Base-by-base conservation (phyloP, 208 protist species). In the Leishmania martiniquensis region DNA sequence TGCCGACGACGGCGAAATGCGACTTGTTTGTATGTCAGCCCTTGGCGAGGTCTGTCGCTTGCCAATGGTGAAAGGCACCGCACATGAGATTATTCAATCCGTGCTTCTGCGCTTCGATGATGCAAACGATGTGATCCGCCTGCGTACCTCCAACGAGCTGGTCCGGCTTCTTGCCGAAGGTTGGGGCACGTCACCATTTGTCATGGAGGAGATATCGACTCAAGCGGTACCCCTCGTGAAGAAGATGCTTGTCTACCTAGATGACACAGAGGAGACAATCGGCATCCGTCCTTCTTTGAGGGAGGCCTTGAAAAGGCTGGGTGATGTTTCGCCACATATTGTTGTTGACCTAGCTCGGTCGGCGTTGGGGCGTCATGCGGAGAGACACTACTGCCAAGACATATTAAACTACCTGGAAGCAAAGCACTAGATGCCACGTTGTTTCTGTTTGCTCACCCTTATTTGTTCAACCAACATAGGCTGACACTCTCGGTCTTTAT, bases 1-100 rank as follows among this genome's bases (percentile, higher is more conserved):
- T 82, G 87, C 89, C 60, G 93, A 97, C 77, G 93, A 97, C 66
- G 87, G 87, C 13, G 91, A 97, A 73, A 94, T 97, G 89, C 87
- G 93, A 25, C 88, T 97, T 0, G 66, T 93, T n/a, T 97, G 91
- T 78, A 86, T 95, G 84, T 85, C 85, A 25, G 79, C 78, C 54
- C 78, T 91, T 44, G 55, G 81, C 12, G 85, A 92, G 51, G 77
- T 97, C 0, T 91, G 77, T 42, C 71, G 57, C 32, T 65, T 95
- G 7, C 92, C 91, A 13, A 82, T 93, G 78, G 80, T 83, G 44
- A 79, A 62, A 6, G 91, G 93, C 13, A 76, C 82, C 9, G 89
- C 93, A 0, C 89, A 89, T 72, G 91, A 97, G 57, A 77, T 96
- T 39, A 72, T 95, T 55, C 89, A 96, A 81, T 93, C 86, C 2